Conservation (phyloP, 768 basidiomycete genomes). For the Auricularia cornea region DNA sequence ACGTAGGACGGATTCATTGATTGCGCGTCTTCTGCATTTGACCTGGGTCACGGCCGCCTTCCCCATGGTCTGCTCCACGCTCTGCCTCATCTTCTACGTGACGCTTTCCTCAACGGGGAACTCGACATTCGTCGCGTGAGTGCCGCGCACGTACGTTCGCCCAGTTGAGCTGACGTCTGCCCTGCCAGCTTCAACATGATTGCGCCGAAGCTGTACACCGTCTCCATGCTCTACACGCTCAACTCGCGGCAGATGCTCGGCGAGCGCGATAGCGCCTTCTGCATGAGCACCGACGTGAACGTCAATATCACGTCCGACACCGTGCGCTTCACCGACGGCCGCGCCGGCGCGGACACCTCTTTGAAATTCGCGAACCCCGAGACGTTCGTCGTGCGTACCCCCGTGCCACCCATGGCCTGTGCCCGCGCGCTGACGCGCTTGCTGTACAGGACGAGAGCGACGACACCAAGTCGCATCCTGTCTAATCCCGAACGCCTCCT, state of each 20-base stretch:
- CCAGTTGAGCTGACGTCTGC: too few relatives aligned
- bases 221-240: conserved; percentile 6
- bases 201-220: conserved; percentile 5
- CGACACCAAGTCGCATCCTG: too few relatives aligned
- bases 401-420: too few relatives aligned
- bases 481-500: too few relatives aligned
- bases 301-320: not conserved
- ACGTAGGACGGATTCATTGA: not conserved
- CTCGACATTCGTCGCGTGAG: not conserved
- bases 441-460: too few relatives aligned
- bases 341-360: not conserved
- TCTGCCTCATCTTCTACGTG: not conserved
- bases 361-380: not conserved
- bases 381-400: not conserved
- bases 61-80: not conserved
- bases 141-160: not conserved
- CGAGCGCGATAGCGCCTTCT: not conserved
- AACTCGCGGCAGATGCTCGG: conserved; percentile 3
- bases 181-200: conserved; percentile 1
- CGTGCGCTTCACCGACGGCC: not conserved
- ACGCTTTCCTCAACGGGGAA: not conserved
- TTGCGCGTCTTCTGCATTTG: not conserved
- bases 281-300: not conserved
- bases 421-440: too few relatives aligned
- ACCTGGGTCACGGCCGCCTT: not conserved